phyloP scores from a whole-genome alignment of 345 rosid species.

The Hypericum perforatum region DNA sequence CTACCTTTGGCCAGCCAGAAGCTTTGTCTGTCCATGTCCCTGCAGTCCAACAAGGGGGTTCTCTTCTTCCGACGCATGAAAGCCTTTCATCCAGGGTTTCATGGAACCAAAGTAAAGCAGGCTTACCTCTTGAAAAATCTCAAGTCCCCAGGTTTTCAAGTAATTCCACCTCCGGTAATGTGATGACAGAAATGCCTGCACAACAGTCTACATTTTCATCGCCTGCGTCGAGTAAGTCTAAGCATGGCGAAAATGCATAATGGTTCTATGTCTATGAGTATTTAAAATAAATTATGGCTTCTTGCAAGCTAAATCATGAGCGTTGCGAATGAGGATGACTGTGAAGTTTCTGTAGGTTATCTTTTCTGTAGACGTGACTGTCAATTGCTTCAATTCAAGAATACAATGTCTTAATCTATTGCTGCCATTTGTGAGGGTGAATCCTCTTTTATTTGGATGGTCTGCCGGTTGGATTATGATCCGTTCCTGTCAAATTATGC shows the following conservation, averaged over 20 bases:
- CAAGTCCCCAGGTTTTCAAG: conserved; percentile 43
- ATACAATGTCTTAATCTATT: no score
- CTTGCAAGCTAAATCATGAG: no score
- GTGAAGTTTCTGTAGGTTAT: no score
- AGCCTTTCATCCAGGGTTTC: conserved; percentile 26
- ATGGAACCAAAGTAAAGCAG: conserved; percentile 39
- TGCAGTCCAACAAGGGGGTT: conserved; percentile 31
- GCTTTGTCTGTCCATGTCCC: conserved; percentile 27
- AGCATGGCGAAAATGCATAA: conserved; percentile 1
- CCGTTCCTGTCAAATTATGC: background rate
- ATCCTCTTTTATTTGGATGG: no score
- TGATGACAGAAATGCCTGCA: conserved; percentile 24
- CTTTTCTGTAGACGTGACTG: no score
- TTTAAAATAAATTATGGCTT: background rate
- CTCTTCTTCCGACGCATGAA: conserved; percentile 27
- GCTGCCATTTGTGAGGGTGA: no score
- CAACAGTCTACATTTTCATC: conserved; percentile 30
- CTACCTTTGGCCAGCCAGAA: conserved; percentile 36
- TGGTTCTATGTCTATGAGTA: conserved; percentile 1
- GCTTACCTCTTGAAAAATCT: conserved; percentile 35
- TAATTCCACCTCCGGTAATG: conserved; percentile 25
- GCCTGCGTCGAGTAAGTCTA: conserved; percentile 30
- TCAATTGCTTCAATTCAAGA: no score
- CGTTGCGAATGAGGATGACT: no score
- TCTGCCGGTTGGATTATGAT: no score